Base-by-base conservation (phyloP, 2,329 filamentous ascomycete species). In the Proliferodiscus dingleyae region DNA sequence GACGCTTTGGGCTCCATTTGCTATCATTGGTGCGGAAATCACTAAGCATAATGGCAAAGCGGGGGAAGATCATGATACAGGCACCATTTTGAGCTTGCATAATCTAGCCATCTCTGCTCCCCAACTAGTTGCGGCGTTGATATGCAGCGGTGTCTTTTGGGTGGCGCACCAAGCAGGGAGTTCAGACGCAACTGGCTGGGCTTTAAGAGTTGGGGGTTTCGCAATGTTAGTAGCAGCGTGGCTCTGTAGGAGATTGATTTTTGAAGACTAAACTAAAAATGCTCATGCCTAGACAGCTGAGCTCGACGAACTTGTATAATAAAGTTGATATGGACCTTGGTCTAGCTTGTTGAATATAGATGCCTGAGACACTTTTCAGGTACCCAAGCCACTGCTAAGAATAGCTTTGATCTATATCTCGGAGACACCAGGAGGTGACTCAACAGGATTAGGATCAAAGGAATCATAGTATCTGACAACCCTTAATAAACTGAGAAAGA, bases 1-100 rank as follows among this genome's bases (percentile, higher is more conserved):
- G n/a, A 64, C 59, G 1, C 57, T 57, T 32, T 62, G 58, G 58
- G 61, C 53, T 15, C 62, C 62, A 2, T 64, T 59, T 39, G 58
- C 58, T 0, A 41, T 64, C 15, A 59, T 64, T 16, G 54, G 55
- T 4, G 50, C 51, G 4, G 61, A 63, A 28, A 45, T 52, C 5
- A 47, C 32, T 9, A 10, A 28, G 37, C 29, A 28, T 13, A 16
- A 16, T 16, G 44, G 10, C 37, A 26, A 36, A 30, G 13, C 9
- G 34, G 56, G 21, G 55, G 52, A 5, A 6, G 15, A 26, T 29
- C 11, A 23, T 5, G 7, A 23, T 22, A 39, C 43, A 9, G 49
- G 43, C 2, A 40, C 38, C 5, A 43, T 45, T 2, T 40, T 51
- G 30, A 45, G 43, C 9, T 26, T 51, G 7, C 51, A 54, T 28